Conservation (phyloP, 2,329 filamentous ascomycete genomes). For the Clonostachys solani region DNA sequence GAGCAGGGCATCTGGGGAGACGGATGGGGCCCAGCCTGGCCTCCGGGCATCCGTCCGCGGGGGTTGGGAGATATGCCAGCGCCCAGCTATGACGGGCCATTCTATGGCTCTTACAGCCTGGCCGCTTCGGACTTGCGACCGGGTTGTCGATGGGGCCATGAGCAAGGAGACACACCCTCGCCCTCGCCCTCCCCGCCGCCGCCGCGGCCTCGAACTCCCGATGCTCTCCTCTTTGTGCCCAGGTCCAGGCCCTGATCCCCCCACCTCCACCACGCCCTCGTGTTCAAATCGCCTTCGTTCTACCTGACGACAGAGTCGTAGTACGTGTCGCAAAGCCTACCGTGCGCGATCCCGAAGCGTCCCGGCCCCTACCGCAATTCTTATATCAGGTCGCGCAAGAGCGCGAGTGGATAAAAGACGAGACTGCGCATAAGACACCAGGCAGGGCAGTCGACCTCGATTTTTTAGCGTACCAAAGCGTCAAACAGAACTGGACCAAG, state of each 20-base stretch:
- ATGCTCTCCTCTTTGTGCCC: too few species aligned
- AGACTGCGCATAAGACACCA: not conserved
- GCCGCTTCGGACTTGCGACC: not conserved
- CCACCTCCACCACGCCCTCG: not conserved
- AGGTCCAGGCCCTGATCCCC: too few species aligned
- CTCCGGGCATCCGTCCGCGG: not conserved
- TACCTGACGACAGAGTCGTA: not conserved
- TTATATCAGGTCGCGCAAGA: not conserved
- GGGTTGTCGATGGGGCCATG: not conserved
- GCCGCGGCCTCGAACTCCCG: too few species aligned
- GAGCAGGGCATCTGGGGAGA: conserved; percentile 7
- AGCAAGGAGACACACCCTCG: not conserved
- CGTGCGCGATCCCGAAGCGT: not conserved
- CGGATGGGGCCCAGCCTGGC: conserved; percentile 6
- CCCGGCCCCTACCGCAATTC: not conserved
- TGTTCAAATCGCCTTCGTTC: not conserved
- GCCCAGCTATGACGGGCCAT: not conserved
- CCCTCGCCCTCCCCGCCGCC: too few species aligned
- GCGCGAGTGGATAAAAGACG: not conserved
- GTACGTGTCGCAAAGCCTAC: not conserved
- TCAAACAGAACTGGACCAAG: not conserved
- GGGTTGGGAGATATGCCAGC: not conserved
- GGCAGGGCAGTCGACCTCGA: not conserved
- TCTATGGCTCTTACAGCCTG: not conserved
- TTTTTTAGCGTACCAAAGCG: not conserved